A percentile compares a stretch with the other conserved stretches of the same genome.
Conservation (phyloP, 441 rosid genomes). For the Corymbia citriodora region DNA sequence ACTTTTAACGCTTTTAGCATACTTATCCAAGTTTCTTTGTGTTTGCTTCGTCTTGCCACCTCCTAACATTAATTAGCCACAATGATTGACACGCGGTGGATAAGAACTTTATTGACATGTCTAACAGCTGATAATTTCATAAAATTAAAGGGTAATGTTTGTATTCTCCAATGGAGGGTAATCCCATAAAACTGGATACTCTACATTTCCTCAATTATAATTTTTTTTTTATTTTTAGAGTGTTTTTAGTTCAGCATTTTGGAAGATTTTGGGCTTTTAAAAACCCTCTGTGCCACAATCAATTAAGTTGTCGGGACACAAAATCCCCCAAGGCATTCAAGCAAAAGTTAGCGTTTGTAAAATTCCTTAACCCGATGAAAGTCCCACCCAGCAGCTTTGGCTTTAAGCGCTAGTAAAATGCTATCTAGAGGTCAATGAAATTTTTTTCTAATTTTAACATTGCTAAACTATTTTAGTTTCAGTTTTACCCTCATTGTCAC, state of each 20-base stretch:
- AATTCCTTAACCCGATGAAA: background rate
- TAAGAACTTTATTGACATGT: background rate
- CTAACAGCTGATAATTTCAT: background rate
- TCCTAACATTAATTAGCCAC: background rate
- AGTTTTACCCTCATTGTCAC: background rate
- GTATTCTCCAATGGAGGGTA: background rate
- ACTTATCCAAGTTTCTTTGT: no score
- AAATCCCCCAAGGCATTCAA: background rate
- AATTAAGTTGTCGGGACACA: background rate
- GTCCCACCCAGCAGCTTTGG: background rate
- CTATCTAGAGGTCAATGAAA: background rate
- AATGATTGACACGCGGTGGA: background rate
- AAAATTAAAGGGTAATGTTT: background rate
- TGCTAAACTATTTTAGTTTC: background rate
- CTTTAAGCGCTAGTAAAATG: background rate
- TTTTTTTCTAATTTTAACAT: background rate
- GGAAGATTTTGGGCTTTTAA: background rate
- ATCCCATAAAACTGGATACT: background rate
- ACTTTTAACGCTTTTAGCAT: background rate
- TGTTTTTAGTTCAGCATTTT: background rate
- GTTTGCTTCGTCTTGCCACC: background rate
- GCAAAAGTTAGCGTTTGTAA: background rate
- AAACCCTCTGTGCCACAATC: background rate
- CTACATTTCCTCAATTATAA: background rate
- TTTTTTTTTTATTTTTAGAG: background rate